Conservation (phyloP, 108 stramenopile genomes). For the Nannochloropsis salina region DNA sequence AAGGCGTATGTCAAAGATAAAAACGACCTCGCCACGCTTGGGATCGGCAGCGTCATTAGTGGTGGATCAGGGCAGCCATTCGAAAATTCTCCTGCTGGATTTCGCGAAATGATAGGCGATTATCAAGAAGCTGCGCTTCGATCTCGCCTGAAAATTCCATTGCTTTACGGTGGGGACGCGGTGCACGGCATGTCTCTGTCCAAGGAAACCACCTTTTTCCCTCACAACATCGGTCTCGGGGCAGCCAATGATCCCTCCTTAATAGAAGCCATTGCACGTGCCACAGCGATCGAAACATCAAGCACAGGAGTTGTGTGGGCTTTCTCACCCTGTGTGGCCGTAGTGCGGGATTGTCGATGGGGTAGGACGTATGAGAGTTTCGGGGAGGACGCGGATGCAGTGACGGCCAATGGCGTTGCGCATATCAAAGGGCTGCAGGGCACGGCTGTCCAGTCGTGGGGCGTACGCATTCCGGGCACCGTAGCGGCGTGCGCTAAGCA, state of each 20-base stretch:
- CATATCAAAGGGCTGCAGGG: conserved; percentile 15
- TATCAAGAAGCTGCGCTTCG: neutral
- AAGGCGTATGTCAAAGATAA: neutral
- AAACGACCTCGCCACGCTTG: neutral
- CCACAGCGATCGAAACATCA: conserved; percentile 10
- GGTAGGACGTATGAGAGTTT: conserved; percentile 12
- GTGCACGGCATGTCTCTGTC: conserved; percentile 16
- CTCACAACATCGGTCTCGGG: neutral
- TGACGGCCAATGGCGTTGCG: neutral
- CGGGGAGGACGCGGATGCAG: neutral
- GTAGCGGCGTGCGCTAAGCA: conserved; percentile 13
- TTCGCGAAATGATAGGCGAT: conserved; percentile 5
- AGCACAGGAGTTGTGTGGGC: neutral
- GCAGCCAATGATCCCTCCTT: neutral
- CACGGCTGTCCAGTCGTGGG: neutral
- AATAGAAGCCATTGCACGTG: neutral
- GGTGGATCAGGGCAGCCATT: neutral
- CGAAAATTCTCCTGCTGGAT: neutral
- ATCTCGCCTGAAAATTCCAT: neutral
- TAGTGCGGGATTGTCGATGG: neutral
- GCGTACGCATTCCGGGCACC: neutral
- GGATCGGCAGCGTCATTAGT: neutral
- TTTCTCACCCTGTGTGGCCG: neutral
- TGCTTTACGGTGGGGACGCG: conserved; percentile 9
- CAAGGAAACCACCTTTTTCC: neutral